Conservation (phyloP, 2,329 filamentous ascomycete genomes). For the Stenocarpella maydis region DNA sequence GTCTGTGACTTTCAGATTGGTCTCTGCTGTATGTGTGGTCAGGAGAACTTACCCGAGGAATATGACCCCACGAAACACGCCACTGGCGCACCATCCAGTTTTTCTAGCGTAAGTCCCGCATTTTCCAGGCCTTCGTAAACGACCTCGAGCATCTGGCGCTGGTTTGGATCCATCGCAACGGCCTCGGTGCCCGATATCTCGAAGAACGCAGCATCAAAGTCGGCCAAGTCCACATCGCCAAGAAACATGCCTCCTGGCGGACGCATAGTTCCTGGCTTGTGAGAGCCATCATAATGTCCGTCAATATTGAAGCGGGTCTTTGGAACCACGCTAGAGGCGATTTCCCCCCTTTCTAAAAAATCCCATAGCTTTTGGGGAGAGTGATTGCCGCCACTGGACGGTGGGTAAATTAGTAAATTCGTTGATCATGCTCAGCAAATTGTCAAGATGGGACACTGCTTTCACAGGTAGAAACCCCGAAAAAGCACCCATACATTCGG, state of each 20-base stretch:
- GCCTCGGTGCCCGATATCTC: constrained; percentile 52
- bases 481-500: no score
- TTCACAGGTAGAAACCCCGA: no score
- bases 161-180: constrained; percentile 52
- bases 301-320: constrained; percentile 39
- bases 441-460: no score
- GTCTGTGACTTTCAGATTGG: no score
- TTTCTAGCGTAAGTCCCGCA: constrained; percentile 45
- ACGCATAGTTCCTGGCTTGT: constrained; percentile 38
- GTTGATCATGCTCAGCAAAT: no score
- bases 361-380: constrained; percentile 30
- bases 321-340: constrained; percentile 37
- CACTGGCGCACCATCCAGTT: constrained; percentile 32
- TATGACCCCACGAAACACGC: constrained; percentile 44
- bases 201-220: constrained; percentile 52
- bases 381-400: constrained; percentile 20
- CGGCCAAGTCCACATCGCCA: constrained; percentile 44
- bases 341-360: constrained; percentile 1
- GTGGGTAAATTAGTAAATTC: no score
- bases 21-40: no score
- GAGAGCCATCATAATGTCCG: constrained; percentile 37
- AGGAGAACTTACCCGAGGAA: no score
- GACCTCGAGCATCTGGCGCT: constrained; percentile 50
- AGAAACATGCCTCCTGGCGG: constrained; percentile 43
- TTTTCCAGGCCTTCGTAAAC: constrained; percentile 52